Conservation (phyloP, 139 green algal species). For the Yamagishiella unicocca region DNA sequence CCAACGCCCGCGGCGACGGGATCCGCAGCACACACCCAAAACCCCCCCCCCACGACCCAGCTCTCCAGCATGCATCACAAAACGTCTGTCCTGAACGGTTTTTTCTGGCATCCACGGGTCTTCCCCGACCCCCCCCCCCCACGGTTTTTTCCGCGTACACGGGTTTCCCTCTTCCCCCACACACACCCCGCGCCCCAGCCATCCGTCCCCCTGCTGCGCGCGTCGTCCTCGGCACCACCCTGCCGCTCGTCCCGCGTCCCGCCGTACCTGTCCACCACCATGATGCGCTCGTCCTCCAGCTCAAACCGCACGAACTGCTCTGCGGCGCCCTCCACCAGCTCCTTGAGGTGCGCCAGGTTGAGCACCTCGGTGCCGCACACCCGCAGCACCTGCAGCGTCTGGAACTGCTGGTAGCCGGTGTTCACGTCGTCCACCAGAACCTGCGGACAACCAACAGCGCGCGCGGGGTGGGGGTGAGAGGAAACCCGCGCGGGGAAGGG, state of each 20-base stretch:
- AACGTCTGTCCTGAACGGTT: too few species aligned
- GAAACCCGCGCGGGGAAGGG: neutral
- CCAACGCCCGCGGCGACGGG: too few species aligned
- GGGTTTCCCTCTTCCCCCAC: too few species aligned
- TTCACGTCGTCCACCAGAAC: slow-evolving; percentile 78
- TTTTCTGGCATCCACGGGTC: too few species aligned
- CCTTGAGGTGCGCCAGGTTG: slow-evolving; percentile 70
- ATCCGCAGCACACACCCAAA: neutral
- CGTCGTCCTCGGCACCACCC: too few species aligned
- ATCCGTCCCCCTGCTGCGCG: neutral
- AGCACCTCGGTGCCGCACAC: slow-evolving; percentile 69
- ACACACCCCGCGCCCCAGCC: neutral
- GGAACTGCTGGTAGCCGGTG: slow-evolving; percentile 73
- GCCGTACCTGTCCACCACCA: slow-evolving; percentile 65
- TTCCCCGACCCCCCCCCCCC: too few species aligned
- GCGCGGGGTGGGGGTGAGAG: neutral
- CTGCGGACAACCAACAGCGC: slow-evolving; percentile 70
- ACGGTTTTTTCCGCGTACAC: too few species aligned
- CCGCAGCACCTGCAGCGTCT: slow-evolving; percentile 70
- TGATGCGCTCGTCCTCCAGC: slow-evolving; percentile 75
- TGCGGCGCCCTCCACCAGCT: slow-evolving; percentile 41
- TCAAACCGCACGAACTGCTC: slow-evolving; percentile 62
- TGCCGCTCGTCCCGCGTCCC: too few species aligned
- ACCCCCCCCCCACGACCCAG: too few species aligned
- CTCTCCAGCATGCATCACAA: too few species aligned